A percentile compares a stretch with the other conserved stretches of the same genome.
These are phyloP conservation scores for Aspergillus melleus DNA, from an alignment of 2,329 filamentous ascomycete genomes.

Conservation along the genomic window DNA sequence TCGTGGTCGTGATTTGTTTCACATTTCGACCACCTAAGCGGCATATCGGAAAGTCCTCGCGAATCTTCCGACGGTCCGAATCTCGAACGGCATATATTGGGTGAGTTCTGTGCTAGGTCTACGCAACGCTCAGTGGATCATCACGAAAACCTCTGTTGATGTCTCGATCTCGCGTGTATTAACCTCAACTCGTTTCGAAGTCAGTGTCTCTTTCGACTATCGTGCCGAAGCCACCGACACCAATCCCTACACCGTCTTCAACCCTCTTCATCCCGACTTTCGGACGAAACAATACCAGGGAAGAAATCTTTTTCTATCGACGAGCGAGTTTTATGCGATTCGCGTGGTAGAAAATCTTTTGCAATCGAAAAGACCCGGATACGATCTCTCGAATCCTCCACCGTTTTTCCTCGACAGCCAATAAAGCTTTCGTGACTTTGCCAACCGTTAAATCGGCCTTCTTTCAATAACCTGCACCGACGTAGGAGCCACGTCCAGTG, in stretches of 20 bases:
- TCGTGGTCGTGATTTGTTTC: constrained; percentile 11
- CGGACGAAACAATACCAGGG: not conserved
- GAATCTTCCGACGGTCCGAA: constrained; percentile 15
- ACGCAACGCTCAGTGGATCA: constrained; percentile 2
- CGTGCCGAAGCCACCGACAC: not conserved
- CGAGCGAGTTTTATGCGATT: constrained; percentile 26
- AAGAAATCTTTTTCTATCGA: not conserved
- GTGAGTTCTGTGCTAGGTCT: constrained; percentile 12
- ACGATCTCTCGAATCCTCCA: not conserved
- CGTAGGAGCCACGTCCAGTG: constrained; percentile 24
- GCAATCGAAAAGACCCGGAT: constrained; percentile 7
- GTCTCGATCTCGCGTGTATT: not conserved
- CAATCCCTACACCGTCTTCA: not conserved
- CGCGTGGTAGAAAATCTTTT: constrained; percentile 20
- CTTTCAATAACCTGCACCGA: constrained; percentile 9
- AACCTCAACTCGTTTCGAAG: not conserved
- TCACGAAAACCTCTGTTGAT: not conserved
- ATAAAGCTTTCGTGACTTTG: constrained; percentile 7
- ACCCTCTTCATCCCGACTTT: not conserved
- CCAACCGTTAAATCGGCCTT: constrained; percentile 5
- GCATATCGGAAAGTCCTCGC: constrained; percentile 8
- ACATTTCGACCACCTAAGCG: constrained; percentile 2
- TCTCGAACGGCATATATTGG: constrained; percentile 12
- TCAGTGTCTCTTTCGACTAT: not conserved
- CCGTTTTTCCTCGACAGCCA: constrained; percentile 4